Percentiles rank a stretch among this genome's conserved stretches.
Evolutionary conservation across 139 green algal genomes (phyloP).

Genomic region (Asterochloris sp.): DNA sequence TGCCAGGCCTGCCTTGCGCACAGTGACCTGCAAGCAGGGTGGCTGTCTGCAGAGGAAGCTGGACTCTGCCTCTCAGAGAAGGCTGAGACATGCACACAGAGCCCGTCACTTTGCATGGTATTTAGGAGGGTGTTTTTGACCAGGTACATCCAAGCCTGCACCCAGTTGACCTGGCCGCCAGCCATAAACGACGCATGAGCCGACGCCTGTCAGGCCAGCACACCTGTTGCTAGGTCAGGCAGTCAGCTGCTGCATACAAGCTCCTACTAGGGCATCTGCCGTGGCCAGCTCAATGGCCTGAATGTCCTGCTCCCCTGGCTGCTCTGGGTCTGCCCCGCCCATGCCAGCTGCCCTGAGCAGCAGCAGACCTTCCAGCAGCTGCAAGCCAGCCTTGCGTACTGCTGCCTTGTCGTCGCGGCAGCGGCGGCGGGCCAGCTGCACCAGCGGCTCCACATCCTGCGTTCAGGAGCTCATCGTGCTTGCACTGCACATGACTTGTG

Average conservation of each 20-base stretch:
- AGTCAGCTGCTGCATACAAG: neutral
- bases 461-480: neutral
- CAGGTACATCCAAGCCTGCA: too few species aligned
- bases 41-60: too few species aligned
- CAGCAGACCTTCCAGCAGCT: conserved; percentile 62
- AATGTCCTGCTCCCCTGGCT: conserved; percentile 39
- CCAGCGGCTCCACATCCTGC: conserved; percentile 46
- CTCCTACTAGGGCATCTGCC: conserved; percentile 54
- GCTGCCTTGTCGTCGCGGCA: conserved; percentile 62
- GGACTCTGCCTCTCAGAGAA: too few species aligned
- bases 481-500: too few species aligned
- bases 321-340: conserved; percentile 5
- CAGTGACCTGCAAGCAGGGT: conserved; percentile 50
- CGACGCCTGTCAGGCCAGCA: too few species aligned
- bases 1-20: conserved; percentile 53
- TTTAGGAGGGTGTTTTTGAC: too few species aligned
- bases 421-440: conserved; percentile 42
- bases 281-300: conserved; percentile 53
- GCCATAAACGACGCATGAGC: too few species aligned
- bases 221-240: too few species aligned
- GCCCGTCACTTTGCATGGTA: too few species aligned
- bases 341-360: conserved; percentile 33
- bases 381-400: conserved; percentile 62
- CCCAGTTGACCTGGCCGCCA: too few species aligned
- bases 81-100: too few species aligned